A percentile compares a stretch with the other conserved stretches of the same genome.
Evolutionary conservation across 257 asterid species (phyloP).

Genomic region (Primulina huaijiensis): DNA sequence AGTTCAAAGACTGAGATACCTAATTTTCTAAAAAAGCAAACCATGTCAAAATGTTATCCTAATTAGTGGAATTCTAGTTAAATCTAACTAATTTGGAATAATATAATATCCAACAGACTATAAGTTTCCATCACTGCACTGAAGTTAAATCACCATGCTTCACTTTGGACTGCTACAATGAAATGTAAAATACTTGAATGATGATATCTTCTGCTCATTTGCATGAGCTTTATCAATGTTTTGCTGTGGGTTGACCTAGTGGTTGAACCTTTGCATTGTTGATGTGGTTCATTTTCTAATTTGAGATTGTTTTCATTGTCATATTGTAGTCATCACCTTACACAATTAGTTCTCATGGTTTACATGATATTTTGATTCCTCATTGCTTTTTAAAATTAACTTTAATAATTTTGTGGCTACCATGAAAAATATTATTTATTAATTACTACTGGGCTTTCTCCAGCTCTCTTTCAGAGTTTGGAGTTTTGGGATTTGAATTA

Average conservation of each 20-base stretch:
- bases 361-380: constrained; percentile 14
- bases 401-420: constrained; percentile 2
- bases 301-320: background rate
- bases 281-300: background rate
- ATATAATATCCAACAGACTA: too few species aligned
- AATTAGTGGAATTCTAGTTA: too few species aligned
- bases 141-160: too few species aligned
- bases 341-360: constrained; percentile 5
- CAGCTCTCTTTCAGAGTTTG: constrained; percentile 96
- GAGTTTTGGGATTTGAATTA: constrained; percentile 86
- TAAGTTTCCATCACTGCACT: too few species aligned
- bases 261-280: constrained; percentile 4
- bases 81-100: too few species aligned
- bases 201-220: background rate
- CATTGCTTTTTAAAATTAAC: constrained; percentile 1
- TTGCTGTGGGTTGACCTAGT: constrained; percentile 1
- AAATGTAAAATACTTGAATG: background rate
- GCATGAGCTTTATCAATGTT: background rate
- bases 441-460: constrained; percentile 19
- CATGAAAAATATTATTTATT: constrained; percentile 23
- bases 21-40: too few species aligned
- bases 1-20: too few species aligned
- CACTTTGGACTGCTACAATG: background rate
- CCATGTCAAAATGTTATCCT: too few species aligned
- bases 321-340: background rate